Conservation (phyloP, 805 yeast genomes). For the Lachancea waltii region DNA sequence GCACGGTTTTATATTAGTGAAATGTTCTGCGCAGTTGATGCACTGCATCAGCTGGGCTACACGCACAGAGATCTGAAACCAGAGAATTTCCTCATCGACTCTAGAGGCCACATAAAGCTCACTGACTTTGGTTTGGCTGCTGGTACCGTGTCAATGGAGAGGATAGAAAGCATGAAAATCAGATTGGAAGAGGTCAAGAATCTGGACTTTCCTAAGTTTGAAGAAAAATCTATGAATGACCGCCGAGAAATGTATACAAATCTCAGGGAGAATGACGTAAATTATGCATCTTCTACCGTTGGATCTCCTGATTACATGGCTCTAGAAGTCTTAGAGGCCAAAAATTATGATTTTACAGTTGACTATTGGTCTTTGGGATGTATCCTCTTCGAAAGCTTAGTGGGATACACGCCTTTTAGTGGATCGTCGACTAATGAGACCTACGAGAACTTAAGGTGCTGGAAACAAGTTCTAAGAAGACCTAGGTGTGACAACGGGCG, state of each 20-base stretch:
- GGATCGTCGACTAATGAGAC: constrained; percentile 94
- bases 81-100: constrained; percentile 84
- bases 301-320: constrained; percentile 99
- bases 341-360: constrained; percentile 88
- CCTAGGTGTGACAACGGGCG: constrained; percentile 91
- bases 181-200: constrained; percentile 66
- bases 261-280: constrained; percentile 66
- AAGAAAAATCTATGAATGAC: constrained; percentile 72
- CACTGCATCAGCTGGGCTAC: constrained; percentile 89
- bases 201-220: constrained; percentile 54
- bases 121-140: constrained; percentile 98
- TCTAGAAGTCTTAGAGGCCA: constrained; percentile 90
- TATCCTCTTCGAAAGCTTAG: constrained; percentile 90
- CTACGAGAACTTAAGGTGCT: constrained; percentile 83
- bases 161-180: constrained; percentile 87
- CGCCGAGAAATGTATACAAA: constrained; percentile 81
- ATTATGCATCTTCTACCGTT: constrained; percentile 89
- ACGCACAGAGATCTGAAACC: constrained; percentile 97
- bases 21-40: constrained; percentile 93
- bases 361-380: constrained; percentile 99
- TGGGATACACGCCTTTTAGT: constrained; percentile 96
- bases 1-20: constrained; percentile 92
- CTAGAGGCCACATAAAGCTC: constrained; percentile 84
- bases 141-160: constrained; percentile 86
- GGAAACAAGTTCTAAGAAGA: constrained; percentile 82